Conservation (phyloP, 2,329 filamentous ascomycete species). For the Coniochaeta sp. region DNA sequence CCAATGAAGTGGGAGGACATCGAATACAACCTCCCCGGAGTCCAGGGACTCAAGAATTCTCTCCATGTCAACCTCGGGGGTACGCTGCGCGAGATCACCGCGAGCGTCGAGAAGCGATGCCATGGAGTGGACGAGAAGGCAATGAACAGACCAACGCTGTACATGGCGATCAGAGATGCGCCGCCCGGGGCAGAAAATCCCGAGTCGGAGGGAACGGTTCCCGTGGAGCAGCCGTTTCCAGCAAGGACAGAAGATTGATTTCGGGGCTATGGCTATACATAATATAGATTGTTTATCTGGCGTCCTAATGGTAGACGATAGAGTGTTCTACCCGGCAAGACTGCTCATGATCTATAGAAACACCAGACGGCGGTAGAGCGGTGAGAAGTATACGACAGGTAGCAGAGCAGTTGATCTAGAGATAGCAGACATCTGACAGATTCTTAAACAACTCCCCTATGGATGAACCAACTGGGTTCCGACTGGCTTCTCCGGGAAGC, state of each 20-base stretch:
- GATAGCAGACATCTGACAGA: neutral
- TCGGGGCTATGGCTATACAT: neutral
- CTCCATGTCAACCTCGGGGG: neutral
- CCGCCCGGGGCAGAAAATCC: neutral
- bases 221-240: neutral
- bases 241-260: neutral
- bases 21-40: neutral
- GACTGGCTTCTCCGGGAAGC: neutral
- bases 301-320: too few species aligned
- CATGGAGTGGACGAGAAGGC: neutral
- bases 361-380: too few species aligned
- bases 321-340: too few species aligned
- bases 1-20: neutral
- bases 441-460: neutral
- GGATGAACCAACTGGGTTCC: neutral
- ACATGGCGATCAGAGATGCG: neutral
- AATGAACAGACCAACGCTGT: neutral
- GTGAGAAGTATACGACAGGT: too few species aligned
- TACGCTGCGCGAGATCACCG: neutral
- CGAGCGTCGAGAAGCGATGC: neutral
- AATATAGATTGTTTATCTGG: too few species aligned
- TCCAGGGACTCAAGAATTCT: neutral
- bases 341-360: too few species aligned
- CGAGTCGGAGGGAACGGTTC: neutral
- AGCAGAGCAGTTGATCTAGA: neutral